A percentile compares a stretch with the other conserved stretches of the same genome.
Conservation (phyloP, 1,284 basidiomycete species). For the Pseudozyma sp. region DNA sequence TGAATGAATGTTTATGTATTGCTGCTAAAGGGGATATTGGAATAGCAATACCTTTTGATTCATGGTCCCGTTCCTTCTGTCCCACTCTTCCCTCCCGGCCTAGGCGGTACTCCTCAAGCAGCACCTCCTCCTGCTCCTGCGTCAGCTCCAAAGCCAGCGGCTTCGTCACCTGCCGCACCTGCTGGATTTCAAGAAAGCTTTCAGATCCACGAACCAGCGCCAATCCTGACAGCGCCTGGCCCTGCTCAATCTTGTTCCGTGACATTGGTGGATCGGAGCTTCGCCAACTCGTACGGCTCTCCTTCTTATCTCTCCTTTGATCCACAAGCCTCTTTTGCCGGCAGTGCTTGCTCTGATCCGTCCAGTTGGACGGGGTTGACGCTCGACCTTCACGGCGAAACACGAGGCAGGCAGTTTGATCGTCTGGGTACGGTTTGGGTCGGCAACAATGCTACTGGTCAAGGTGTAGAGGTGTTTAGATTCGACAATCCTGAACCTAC, state of each 20-base stretch:
- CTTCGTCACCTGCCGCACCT: neutral
- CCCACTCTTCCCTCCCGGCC: neutral
- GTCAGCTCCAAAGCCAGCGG: neutral
- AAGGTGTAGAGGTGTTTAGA: slow-evolving; percentile 54
- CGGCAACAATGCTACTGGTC: slow-evolving; percentile 30
- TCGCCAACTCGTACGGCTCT: slow-evolving; percentile 49
- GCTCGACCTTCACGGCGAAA: slow-evolving; percentile 35
- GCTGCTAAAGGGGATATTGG: too few relatives aligned
- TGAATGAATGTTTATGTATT: too few relatives aligned
- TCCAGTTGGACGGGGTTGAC: slow-evolving; percentile 42
- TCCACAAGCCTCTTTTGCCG: slow-evolving; percentile 14
- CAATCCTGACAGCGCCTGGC: slow-evolving; percentile 12
- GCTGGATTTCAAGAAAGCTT: slow-evolving; percentile 17
- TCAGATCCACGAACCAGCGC: slow-evolving; percentile 26
- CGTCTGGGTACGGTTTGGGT: slow-evolving; percentile 47
- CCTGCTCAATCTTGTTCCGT: slow-evolving; percentile 16
- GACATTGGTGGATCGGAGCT: slow-evolving; percentile 39
- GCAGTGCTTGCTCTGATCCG: slow-evolving; percentile 32
- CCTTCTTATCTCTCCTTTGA: slow-evolving; percentile 34
- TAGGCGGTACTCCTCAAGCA: too few relatives aligned
- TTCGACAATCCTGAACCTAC: slow-evolving; percentile 59
- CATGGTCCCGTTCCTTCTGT: neutral
- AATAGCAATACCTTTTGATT: too few relatives aligned
- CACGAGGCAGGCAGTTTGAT: slow-evolving; percentile 53
- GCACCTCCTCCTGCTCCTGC: neutral